Evolutionary conservation across 805 yeast genomes (phyloP).

Genomic region (Starmera dryadoides): DNA sequence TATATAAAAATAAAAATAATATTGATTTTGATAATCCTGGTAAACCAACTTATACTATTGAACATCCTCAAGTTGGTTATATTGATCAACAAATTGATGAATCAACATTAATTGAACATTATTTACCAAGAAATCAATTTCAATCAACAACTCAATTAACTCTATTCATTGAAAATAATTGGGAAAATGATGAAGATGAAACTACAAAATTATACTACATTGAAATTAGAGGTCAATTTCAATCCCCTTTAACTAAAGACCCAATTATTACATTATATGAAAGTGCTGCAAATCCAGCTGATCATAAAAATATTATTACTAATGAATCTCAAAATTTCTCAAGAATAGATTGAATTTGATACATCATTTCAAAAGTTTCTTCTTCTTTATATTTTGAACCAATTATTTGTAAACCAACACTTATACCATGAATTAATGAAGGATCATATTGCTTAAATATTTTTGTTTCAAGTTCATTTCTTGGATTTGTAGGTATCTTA

Average conservation of each 20-base stretch:
- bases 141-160: slow-evolving; percentile 64
- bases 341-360: not conserved
- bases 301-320: slow-evolving; percentile 45
- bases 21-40: slow-evolving; percentile 66
- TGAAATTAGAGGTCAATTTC: slow-evolving; percentile 71
- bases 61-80: slow-evolving; percentile 60
- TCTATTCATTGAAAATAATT: slow-evolving; percentile 59
- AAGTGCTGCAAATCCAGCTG: slow-evolving; percentile 88
- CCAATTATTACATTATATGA: slow-evolving; percentile 80
- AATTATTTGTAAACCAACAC: slow-evolving; percentile 16
- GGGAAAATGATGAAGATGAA: slow-evolving; percentile 56
- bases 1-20: slow-evolving; percentile 63
- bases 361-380: slow-evolving; percentile 8
- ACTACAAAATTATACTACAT: slow-evolving; percentile 54
- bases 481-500: not conserved
- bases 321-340: slow-evolving; percentile 11
- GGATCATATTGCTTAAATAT: slow-evolving; percentile 5
- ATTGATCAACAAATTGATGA: slow-evolving; percentile 31
- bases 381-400: slow-evolving; percentile 18
- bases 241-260: slow-evolving; percentile 44
- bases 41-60: slow-evolving; percentile 42
- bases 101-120: slow-evolving; percentile 68
- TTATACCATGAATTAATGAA: slow-evolving; percentile 5
- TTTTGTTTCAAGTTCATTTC: slow-evolving; percentile 2
- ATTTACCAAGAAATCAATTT: slow-evolving; percentile 66